Evolutionary conservation across 495 filamentous ascomycete genomes (phyloP).

Genomic region (Amniculicola lignicola): DNA sequence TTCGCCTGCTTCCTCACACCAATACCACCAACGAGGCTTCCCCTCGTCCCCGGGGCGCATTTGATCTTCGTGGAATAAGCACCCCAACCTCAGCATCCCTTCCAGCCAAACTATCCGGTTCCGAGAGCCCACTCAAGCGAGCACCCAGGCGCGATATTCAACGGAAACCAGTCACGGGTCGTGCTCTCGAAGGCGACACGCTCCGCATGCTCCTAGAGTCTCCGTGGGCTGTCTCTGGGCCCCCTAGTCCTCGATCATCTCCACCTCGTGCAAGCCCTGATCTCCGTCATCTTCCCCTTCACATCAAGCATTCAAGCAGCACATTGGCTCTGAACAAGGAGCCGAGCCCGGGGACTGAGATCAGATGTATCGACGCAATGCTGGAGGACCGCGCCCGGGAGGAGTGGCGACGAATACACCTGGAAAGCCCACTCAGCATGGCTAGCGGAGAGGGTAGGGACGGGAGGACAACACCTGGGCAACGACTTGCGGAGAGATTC

Average conservation of each 20-base stretch:
- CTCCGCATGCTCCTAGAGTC: conserved; percentile 18
- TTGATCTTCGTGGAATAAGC: conserved; percentile 34
- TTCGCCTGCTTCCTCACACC: not conserved
- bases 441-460: not conserved
- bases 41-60: conserved; percentile 31
- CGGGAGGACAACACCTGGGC: conserved; percentile 32
- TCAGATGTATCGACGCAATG: conserved; percentile 10
- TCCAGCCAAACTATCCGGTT: not conserved
- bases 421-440: not conserved
- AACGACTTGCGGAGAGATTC: conserved; percentile 37
- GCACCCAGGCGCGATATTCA: not conserved
- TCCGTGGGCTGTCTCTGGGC: conserved; percentile 3
- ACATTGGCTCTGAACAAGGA: conserved; percentile 27
- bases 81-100: not conserved
- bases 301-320: conserved; percentile 9
- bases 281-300: not conserved
- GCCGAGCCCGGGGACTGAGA: conserved; percentile 16
- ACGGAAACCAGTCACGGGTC: conserved; percentile 11
- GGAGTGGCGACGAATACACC: not conserved
- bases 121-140: conserved; percentile 4
- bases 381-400: not conserved
- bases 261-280: not conserved
- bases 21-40: not conserved
- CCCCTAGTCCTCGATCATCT: not conserved
- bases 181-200: conserved; percentile 18